Evolutionary conservation across 1,139 yeast genomes (phyloP), one percentile per base, ranked within the genome.

Genomic region (Pichia inconspicua): DNA sequence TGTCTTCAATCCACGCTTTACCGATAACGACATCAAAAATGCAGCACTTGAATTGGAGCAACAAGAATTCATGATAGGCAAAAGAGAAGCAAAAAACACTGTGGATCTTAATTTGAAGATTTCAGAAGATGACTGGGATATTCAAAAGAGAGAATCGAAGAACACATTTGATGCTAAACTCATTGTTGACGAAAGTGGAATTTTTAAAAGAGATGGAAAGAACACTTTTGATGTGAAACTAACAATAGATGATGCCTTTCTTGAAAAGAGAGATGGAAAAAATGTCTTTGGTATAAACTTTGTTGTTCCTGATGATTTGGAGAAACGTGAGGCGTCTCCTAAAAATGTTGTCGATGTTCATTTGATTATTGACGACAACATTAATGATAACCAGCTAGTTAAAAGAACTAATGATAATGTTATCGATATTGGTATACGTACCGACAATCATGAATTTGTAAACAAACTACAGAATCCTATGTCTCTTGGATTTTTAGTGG

Each of bases 181-280:
- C 7, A 40, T 46, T 11, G 22, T 31, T 27, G 43, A 44, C 30
- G 48, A 41, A 8, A 31, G 27, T 6, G 37, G 40, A 15, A 25
- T 52, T 14, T 19, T 19, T 7, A 52, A 58, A 43, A 54, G 59
- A 48, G 57, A 53, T 5, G 54, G 56, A 10, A 61, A 56, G 41
- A 55, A 58, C 40, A 48, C 53, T n/a, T 47, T 48, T 19, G 41
- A 51, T 22, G 32, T 53, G 12, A 44, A 48, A 34, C 36, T 51
- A 6, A 30, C 48, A 5, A 17, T 50, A 12, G 51, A 51, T 40
- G 61, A 53, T 31, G 50, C 44, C 12, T 44, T 40, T 25, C 41
- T 55, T 3, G 36, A 19, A 25, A 59, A 57, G 44, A 55, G 62
- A 46, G 58, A 55, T 32, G 53, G 55, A 5, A 57, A 55, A 32